Conservation (phyloP, 2,329 filamentous ascomycete genomes). For the Cladophialophora bantiana region DNA sequence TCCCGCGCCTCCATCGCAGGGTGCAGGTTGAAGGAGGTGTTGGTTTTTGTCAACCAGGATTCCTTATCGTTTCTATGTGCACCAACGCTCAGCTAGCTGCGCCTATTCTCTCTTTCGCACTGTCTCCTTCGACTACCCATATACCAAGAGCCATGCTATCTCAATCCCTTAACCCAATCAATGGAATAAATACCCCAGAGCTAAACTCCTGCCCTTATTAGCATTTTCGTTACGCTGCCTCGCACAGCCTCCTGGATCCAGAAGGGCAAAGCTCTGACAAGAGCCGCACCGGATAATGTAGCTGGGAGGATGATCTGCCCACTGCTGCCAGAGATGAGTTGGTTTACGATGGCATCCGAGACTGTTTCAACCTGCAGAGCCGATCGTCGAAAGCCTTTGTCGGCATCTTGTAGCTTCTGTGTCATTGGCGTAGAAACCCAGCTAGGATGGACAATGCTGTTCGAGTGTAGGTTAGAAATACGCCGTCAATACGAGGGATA, state of each 20-base stretch:
- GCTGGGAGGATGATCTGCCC: constrained; percentile 25
- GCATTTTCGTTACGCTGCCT: not conserved
- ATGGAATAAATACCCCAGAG: not conserved
- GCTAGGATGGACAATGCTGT: constrained; percentile 24
- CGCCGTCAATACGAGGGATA: constrained; percentile 55
- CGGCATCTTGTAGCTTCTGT: constrained; percentile 60
- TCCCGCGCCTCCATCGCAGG: no score
- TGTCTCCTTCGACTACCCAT: no score
- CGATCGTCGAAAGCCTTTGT: constrained; percentile 60
- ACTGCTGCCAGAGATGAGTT: constrained; percentile 44
- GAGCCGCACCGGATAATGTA: not conserved
- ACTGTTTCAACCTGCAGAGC: constrained; percentile 53
- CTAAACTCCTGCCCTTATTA: not conserved
- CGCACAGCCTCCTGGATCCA: not conserved
- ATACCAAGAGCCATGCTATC: no score
- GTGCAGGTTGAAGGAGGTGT: no score
- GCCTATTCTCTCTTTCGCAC: no score
- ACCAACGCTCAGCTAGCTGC: no score
- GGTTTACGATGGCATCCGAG: constrained; percentile 66
- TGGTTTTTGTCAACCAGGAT: no score
- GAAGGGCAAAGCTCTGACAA: not conserved
- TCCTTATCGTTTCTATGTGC: no score
- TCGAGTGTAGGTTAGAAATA: constrained; percentile 61
- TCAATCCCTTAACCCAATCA: no score
- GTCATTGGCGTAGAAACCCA: constrained; percentile 22